Conservation (phyloP, 495 filamentous ascomycete species). For the Penicillium cataractarum region DNA sequence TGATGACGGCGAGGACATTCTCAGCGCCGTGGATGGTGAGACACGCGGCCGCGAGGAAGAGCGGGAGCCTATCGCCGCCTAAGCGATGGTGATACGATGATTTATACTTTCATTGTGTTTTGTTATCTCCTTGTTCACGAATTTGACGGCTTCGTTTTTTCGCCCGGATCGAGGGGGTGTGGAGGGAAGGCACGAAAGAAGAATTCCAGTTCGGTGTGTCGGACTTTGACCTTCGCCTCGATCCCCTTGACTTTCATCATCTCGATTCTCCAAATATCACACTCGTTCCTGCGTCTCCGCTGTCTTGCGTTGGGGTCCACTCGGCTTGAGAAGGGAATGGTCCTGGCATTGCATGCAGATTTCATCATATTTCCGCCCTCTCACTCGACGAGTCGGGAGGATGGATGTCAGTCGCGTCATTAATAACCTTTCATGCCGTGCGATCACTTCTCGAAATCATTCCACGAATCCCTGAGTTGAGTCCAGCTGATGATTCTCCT, state of each 20-base stretch:
- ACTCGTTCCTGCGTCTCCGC: conserved; percentile 2
- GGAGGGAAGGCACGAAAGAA: not conserved
- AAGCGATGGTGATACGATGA: not conserved
- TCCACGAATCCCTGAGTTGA: not conserved
- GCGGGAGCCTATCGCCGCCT: conserved; percentile 44
- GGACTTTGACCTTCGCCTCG: not conserved
- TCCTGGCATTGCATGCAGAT: not conserved
- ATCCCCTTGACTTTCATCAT: not conserved
- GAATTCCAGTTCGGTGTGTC: not conserved
- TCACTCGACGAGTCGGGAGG: conserved; percentile 7
- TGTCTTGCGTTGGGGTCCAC: not conserved
- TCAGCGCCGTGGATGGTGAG: conserved; percentile 56
- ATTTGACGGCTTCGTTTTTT: conserved; percentile 23
- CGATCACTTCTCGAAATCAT: not conserved
- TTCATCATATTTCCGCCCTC: conserved; percentile 2
- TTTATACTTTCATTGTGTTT: not conserved
- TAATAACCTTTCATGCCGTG: not conserved
- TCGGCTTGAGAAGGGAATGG: not conserved
- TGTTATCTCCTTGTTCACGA: conserved; percentile 7
- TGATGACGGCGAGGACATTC: conserved; percentile 61
- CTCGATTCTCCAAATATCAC: not conserved
- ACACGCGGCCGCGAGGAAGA: conserved; percentile 65
- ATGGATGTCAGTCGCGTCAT: not conserved
- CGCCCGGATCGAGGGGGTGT: not conserved
- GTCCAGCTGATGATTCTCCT: conserved; percentile 7